Evolutionary conservation across 169 alveolate genomes (phyloP), one percentile per base, ranked within the genome.

Genomic region (Eimeria falciformis): DNA sequence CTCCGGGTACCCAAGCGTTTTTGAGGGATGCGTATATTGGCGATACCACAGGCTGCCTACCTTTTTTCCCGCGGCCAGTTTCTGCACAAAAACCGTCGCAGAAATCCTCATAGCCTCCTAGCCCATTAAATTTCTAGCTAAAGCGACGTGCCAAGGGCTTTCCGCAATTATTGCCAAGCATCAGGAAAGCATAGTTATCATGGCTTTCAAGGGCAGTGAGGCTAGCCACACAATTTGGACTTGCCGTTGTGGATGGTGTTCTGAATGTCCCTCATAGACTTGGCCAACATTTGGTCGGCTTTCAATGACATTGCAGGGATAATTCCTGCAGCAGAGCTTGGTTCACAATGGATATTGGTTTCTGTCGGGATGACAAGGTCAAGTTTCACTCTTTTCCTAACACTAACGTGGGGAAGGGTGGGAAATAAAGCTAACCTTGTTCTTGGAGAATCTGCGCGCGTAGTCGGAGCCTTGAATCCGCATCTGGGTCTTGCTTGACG

Each of bases 191-290:
- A 33, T 33, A 33, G 2, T 2, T 33, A 33, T 33, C 40, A 33
- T 33, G 40, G 40, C 40, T 33, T 33, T 5, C 2, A 62, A 62
- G 73, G 40, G 12, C 73, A 62, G 2, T 33, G 12, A 62, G 27
- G 27, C 25, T 23, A 66, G 37, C 77, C 27, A 23, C 11, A 66
- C 27, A 7, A 66, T 21, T 29, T 25, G 25, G 9, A n/a, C 79
- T 73, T 73, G 58, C 83, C 83, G 5, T 40, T 5, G 58, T 73
- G 83, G 23, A 45, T n/a, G 65, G 43, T 75, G 68, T 75, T 45
- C 68, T 73, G 83, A 37, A 73, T 73, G 29, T 73, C 43, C 58
- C 58, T 29, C 58, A 73, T 6, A 14, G 25, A 53, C 43, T 73
- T 33, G 33, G 43, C 43, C 6, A 73, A 5, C 56, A n/a, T 2